phyloP scores from a whole-genome alignment of 2,329 filamentous ascomycete species.

The Cladophialophora bantiana region DNA sequence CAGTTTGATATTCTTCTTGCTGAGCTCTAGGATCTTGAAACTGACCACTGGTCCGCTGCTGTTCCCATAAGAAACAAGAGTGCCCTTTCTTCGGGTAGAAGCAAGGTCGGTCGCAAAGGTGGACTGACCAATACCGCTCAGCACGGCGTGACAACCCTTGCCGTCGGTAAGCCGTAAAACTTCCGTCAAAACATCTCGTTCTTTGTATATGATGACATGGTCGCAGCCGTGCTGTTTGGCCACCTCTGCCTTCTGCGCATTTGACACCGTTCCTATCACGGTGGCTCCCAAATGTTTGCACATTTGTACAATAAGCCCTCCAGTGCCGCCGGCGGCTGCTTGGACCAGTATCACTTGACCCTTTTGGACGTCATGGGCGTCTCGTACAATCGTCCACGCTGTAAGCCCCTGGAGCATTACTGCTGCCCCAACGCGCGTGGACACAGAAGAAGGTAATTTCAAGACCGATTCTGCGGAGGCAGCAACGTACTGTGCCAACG shows the following conservation, averaged over 20 bases:
- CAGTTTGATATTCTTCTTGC: neutral
- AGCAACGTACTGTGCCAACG: slow-evolving; percentile 5
- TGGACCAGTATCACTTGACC: slow-evolving; percentile 20
- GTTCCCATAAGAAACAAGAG: slow-evolving; percentile 81
- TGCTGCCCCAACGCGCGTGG: neutral
- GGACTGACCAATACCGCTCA: slow-evolving; percentile 79
- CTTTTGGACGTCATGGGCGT: slow-evolving; percentile 13
- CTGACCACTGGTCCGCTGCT: slow-evolving; percentile 60
- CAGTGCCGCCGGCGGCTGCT: slow-evolving; percentile 23
- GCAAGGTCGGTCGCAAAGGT: slow-evolving; percentile 82
- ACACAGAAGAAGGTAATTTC: neutral
- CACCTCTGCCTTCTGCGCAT: too few relatives aligned
- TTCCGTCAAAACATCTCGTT: too few relatives aligned
- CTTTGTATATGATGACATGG: too few relatives aligned
- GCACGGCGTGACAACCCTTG: slow-evolving; percentile 52
- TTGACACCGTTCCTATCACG: slow-evolving; percentile 15
- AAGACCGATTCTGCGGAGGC: neutral
- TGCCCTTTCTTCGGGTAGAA: slow-evolving; percentile 77
- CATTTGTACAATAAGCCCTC: slow-evolving; percentile 22
- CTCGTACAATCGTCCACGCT: neutral
- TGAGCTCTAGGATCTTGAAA: neutral
- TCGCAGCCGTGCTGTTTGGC: too few relatives aligned
- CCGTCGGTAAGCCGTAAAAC: too few relatives aligned
- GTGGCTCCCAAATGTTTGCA: slow-evolving; percentile 19
- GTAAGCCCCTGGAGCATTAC: slow-evolving; percentile 7